These are phyloP conservation scores for Emergomyces pasteurianus DNA, from an alignment of 2,329 filamentous ascomycete genomes.

Conservation along the genomic window DNA sequence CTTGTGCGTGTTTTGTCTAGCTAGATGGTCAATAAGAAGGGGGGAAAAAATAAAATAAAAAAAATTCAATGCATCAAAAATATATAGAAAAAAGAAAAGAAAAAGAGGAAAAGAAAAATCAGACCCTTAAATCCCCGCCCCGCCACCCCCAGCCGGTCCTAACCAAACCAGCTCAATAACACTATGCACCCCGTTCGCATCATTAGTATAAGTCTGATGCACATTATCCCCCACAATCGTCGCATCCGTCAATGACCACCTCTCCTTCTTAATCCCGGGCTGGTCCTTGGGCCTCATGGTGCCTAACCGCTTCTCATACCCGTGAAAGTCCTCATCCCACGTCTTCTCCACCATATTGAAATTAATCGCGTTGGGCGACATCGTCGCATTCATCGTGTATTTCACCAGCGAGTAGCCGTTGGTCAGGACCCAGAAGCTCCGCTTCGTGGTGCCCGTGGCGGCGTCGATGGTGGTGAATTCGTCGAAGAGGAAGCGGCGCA, in stretches of 20 bases:
- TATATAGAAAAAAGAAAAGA: too few relatives aligned
- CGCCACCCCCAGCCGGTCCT: slow-evolving; percentile 21
- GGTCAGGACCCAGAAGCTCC: slow-evolving; percentile 33
- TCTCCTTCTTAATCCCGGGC: slow-evolving; percentile 29
- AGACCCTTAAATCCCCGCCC: not conserved
- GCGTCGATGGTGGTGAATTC: slow-evolving; percentile 26
- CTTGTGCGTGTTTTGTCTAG: too few relatives aligned
- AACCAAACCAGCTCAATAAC: slow-evolving; percentile 35
- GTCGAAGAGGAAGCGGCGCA: slow-evolving; percentile 35
- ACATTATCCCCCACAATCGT: slow-evolving; percentile 31
- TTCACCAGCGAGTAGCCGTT: slow-evolving; percentile 34
- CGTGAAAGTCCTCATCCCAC: slow-evolving; percentile 31
- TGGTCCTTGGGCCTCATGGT: slow-evolving; percentile 29
- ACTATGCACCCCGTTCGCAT: slow-evolving; percentile 30
- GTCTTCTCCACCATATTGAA: slow-evolving; percentile 34
- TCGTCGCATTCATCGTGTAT: slow-evolving; percentile 27
- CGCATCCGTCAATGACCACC: slow-evolving; percentile 29
- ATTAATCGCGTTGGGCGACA: slow-evolving; percentile 29
- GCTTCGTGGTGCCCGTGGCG: slow-evolving; percentile 22
- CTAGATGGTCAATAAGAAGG: too few relatives aligned
- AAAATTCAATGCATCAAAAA: too few relatives aligned
- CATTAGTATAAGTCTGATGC: slow-evolving; percentile 31
- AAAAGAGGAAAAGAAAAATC: not conserved
- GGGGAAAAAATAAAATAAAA: not conserved
- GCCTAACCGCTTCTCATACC: slow-evolving; percentile 29